Conservation (phyloP, 2,329 filamentous ascomycete species). For the Dactylella cylindrospora region DNA sequence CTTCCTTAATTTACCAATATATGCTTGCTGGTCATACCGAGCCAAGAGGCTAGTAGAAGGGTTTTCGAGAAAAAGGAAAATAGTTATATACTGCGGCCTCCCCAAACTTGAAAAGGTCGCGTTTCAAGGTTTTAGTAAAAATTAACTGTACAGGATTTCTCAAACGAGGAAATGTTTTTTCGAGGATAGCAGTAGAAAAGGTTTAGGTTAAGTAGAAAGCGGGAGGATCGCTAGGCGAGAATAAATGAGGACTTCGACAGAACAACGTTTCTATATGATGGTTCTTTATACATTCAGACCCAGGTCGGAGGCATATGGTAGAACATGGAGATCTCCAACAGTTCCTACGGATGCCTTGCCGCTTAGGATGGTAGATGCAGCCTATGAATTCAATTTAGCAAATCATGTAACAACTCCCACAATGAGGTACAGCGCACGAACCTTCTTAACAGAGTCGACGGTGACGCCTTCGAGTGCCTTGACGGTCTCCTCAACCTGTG, state of each 20-base stretch:
- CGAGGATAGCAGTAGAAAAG: neutral
- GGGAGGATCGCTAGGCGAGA: neutral
- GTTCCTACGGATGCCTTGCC: slow-evolving; percentile 85
- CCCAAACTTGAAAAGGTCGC: slow-evolving; percentile 8
- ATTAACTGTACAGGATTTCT: slow-evolving; percentile 43
- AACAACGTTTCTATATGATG: slow-evolving; percentile 23
- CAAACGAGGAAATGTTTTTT: slow-evolving; percentile 24
- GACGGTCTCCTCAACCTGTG: slow-evolving; percentile 77
- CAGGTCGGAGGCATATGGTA: slow-evolving; percentile 92
- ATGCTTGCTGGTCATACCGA: too few relatives aligned
- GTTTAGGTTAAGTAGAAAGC: slow-evolving; percentile 18
- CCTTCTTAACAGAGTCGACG: slow-evolving; percentile 79
- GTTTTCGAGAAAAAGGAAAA: neutral
- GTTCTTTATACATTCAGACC: slow-evolving; percentile 79
- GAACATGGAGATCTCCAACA: slow-evolving; percentile 85
- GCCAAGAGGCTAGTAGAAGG: neutral
- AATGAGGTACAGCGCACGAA: slow-evolving; percentile 57
- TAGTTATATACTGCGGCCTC: slow-evolving; percentile 30
- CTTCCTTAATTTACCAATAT: too few relatives aligned
- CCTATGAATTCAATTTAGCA: slow-evolving; percentile 57
- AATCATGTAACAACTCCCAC: neutral
- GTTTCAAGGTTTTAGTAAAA: slow-evolving; percentile 26
- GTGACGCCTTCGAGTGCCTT: slow-evolving; percentile 79
- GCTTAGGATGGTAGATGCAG: slow-evolving; percentile 82
- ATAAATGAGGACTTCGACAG: slow-evolving; percentile 8